These are phyloP conservation scores for Bifiguratus adelaidae DNA, from an alignment of 192 early-diverging fungal genomes.

Conservation along the genomic window DNA sequence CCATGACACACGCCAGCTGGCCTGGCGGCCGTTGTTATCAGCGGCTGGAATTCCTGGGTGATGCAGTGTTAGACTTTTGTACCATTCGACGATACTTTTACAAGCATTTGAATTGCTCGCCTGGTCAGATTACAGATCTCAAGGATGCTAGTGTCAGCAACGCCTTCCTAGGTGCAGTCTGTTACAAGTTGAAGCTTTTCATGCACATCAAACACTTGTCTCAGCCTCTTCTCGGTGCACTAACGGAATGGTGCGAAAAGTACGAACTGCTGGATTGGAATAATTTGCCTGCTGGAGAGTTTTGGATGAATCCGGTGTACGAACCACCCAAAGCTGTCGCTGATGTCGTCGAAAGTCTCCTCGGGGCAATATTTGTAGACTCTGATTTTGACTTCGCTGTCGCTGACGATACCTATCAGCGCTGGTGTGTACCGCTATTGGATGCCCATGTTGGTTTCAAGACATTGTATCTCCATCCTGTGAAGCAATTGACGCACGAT, in stretches of 20 bases:
- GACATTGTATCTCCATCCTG: slow-evolving; percentile 31
- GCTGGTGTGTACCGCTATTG: slow-evolving; percentile 22
- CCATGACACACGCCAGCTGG: slow-evolving; percentile 76
- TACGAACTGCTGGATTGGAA: slow-evolving; percentile 17
- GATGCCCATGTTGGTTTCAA: slow-evolving; percentile 29
- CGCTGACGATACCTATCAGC: slow-evolving; percentile 25
- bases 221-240: slow-evolving; percentile 32
- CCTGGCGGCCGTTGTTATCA: slow-evolving; percentile 64
- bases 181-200: slow-evolving; percentile 53
- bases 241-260: slow-evolving; percentile 36
- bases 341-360: slow-evolving; percentile 80
- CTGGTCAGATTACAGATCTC: slow-evolving; percentile 73
- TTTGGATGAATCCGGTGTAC: slow-evolving; percentile 70
- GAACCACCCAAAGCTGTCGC: slow-evolving; percentile 80
- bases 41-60: slow-evolving; percentile 84
- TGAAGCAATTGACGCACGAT: slow-evolving; percentile 16
- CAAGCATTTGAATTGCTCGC: slow-evolving; percentile 50
- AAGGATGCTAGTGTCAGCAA: slow-evolving; percentile 87
- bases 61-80: slow-evolving; percentile 73
- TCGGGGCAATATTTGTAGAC: slow-evolving; percentile 85
- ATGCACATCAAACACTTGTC: slow-evolving; percentile 56
- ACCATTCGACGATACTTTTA: slow-evolving; percentile 63
- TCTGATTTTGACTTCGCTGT: slow-evolving; percentile 51
- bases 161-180: slow-evolving; percentile 62
- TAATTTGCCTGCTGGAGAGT: slow-evolving; percentile 60